Percentiles rank a stretch among this genome's conserved stretches.
These are phyloP conservation scores for Kernera saxatilis DNA, from an alignment of 345 rosid genomes.

Conservation along the genomic window DNA sequence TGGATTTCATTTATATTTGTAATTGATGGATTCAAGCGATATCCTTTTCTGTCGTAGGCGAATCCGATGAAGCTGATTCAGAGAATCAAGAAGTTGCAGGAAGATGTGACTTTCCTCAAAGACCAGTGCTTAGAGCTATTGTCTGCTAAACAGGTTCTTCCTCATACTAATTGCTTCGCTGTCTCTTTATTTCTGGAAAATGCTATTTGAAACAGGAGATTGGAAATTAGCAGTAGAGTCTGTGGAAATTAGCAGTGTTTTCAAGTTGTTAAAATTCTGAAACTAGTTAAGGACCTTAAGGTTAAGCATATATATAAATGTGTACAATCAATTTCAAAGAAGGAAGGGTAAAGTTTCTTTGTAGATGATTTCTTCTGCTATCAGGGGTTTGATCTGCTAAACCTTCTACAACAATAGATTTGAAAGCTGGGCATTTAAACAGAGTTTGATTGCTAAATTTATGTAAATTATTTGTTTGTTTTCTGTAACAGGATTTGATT, in stretches of 20 bases:
- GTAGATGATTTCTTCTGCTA: not conserved
- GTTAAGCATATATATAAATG: not conserved
- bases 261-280: not conserved
- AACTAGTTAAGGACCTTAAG: not conserved
- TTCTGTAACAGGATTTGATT: slow-evolving; percentile 63
- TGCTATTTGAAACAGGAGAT: not conserved
- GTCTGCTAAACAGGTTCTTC: slow-evolving; percentile 74
- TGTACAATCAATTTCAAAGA: not conserved
- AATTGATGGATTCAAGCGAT: not conserved
- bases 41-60: slow-evolving; percentile 38
- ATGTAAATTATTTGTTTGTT: not conserved
- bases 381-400: not conserved
- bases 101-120: slow-evolving; percentile 52
- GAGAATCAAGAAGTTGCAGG: slow-evolving; percentile 73
- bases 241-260: not conserved
- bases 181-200: not conserved
- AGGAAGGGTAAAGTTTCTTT: not conserved
- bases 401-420: not conserved
- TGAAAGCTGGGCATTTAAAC: not conserved
- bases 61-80: slow-evolving; percentile 76
- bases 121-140: slow-evolving; percentile 82
- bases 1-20: not conserved
- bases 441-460: not conserved
- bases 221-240: not conserved
- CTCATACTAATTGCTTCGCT: not conserved